These are phyloP conservation scores for Pseudogymnoascus destructans DNA, from an alignment of 2,329 filamentous ascomycete species.

Conservation along the genomic window DNA sequence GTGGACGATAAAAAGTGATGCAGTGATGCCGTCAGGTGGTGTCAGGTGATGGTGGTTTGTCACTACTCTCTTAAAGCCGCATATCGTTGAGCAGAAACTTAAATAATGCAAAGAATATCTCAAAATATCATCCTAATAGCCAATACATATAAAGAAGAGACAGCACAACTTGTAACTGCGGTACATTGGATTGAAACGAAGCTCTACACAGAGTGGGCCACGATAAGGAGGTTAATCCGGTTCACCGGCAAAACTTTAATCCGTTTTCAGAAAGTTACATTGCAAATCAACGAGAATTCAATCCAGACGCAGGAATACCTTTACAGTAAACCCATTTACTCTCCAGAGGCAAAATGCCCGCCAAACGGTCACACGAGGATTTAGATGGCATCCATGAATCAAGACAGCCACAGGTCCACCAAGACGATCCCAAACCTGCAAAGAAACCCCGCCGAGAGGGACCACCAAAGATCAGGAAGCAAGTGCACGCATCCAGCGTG, in stretches of 20 bases:
- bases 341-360: conserved; percentile 18
- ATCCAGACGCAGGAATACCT: background rate
- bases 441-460: conserved; percentile 25
- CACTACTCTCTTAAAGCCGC: background rate
- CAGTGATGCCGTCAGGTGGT: background rate
- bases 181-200: background rate
- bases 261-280: conserved; percentile 9
- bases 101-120: background rate
- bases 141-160: background rate
- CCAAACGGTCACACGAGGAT: conserved; percentile 22
- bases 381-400: conserved; percentile 22
- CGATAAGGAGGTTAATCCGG: conserved; percentile 6
- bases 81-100: background rate
- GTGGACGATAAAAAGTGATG: background rate
- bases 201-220: background rate
- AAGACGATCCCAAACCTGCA: conserved; percentile 18
- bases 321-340: background rate
- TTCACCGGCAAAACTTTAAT: background rate
- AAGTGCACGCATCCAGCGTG: conserved; percentile 27
- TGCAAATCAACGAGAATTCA: conserved; percentile 7
- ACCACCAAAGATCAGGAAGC: conserved; percentile 20
- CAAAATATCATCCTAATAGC: background rate
- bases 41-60: background rate
- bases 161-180: background rate
- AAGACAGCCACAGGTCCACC: conserved; percentile 21